Conservation (phyloP, 2,329 filamentous ascomycete genomes). For the Drechslera avenae region DNA sequence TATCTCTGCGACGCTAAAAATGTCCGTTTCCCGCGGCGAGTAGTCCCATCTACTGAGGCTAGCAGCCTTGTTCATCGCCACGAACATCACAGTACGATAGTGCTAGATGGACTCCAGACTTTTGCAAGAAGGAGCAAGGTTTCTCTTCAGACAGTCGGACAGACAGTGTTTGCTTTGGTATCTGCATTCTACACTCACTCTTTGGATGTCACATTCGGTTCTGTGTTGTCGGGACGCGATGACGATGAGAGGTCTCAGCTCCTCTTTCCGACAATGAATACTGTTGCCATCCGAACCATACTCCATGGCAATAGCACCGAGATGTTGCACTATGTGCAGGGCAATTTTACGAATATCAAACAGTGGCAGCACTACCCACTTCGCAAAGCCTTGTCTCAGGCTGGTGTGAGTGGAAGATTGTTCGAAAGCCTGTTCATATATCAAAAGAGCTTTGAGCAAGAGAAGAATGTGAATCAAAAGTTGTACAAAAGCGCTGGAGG, state of each 20-base stretch:
- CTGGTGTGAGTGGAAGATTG: slow-evolving; percentile 53
- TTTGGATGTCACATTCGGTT: slow-evolving; percentile 80
- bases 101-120: slow-evolving; percentile 50
- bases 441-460: slow-evolving; percentile 57
- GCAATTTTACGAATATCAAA: slow-evolving; percentile 68
- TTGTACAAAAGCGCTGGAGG: slow-evolving; percentile 69
- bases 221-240: slow-evolving; percentile 84
- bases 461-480: slow-evolving; percentile 9
- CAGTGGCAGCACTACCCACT: slow-evolving; percentile 79
- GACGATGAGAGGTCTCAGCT: slow-evolving; percentile 69
- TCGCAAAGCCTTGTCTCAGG: slow-evolving; percentile 66
- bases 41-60: not conserved
- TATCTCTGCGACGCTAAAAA: slow-evolving; percentile 62
- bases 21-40: slow-evolving; percentile 47
- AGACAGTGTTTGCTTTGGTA: slow-evolving; percentile 75
- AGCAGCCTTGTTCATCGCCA: slow-evolving; percentile 47
- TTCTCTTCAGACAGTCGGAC: slow-evolving; percentile 77
- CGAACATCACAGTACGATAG: slow-evolving; percentile 55
- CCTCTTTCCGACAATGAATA: slow-evolving; percentile 92
- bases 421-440: slow-evolving; percentile 72
- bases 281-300: slow-evolving; percentile 73
- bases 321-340: slow-evolving; percentile 75
- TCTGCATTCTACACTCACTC: slow-evolving; percentile 66
- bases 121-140: slow-evolving; percentile 71
- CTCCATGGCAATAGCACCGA: slow-evolving; percentile 69